phyloP scores from a whole-genome alignment of 179 eudicot genomes.

The Silene noctiflora region DNA sequence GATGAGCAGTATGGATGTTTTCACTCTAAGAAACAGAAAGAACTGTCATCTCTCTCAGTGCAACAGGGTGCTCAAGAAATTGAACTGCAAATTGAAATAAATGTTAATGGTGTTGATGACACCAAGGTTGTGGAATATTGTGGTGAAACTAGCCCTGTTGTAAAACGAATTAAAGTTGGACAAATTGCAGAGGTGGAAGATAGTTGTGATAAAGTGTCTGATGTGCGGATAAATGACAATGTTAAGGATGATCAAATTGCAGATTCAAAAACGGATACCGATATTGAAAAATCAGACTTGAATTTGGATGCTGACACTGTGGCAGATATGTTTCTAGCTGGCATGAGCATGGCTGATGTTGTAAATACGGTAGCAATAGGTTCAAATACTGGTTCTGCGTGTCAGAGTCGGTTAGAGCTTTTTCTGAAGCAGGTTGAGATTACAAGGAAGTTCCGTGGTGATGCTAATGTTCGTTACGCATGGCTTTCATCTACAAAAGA shows the following conservation, averaged over 20 bases:
- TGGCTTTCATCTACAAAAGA: slow-evolving; percentile 74
- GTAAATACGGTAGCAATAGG: slow-evolving; percentile 42
- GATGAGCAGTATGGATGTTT: slow-evolving; percentile 31
- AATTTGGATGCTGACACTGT: slow-evolving; percentile 41
- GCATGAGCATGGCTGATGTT: slow-evolving; percentile 36
- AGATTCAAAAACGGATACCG: slow-evolving; percentile 20
- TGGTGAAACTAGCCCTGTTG: slow-evolving; percentile 66
- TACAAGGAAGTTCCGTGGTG: slow-evolving; percentile 52
- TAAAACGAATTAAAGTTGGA: slow-evolving; percentile 44
- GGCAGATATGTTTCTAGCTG: slow-evolving; percentile 42
- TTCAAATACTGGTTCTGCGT: slow-evolving; percentile 34
- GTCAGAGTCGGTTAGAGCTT: slow-evolving; percentile 55
- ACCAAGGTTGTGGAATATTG: slow-evolving; percentile 45
- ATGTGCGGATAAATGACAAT: slow-evolving; percentile 39
- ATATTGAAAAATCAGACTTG: slow-evolving; percentile 5
- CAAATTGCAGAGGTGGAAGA: slow-evolving; percentile 40
- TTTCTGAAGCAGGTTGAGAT: slow-evolving; percentile 80
- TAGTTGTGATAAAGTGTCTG: slow-evolving; percentile 37
- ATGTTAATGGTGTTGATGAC: slow-evolving; percentile 44
- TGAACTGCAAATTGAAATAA: slow-evolving; percentile 76
- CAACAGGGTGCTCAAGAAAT: slow-evolving; percentile 43
- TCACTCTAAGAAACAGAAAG: slow-evolving; percentile 24
- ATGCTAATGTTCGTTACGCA: slow-evolving; percentile 72
- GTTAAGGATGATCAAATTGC: slow-evolving; percentile 39
- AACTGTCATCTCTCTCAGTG: slow-evolving; percentile 23